phyloP scores from a whole-genome alignment of 75 land plant genomes.

The Larix kaempferi region DNA sequence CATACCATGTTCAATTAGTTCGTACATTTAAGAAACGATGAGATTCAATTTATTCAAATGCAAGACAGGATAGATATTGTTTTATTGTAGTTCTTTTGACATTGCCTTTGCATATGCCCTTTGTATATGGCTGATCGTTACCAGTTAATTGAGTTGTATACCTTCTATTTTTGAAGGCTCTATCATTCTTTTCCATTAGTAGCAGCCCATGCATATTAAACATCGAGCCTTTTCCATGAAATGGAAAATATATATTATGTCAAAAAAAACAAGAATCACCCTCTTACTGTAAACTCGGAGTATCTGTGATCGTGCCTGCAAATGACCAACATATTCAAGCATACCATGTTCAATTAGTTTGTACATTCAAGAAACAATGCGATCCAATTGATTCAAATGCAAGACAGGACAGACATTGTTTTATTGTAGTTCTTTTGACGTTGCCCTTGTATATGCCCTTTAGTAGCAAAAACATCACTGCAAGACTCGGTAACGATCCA shows the following conservation, averaged over 20 bases:
- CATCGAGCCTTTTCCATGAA: conserved; percentile 5
- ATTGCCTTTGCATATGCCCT: too few species aligned
- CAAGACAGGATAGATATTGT: not conserved
- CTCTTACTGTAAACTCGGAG: not conserved
- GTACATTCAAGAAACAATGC: not conserved
- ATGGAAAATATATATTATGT: not conserved
- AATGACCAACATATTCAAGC: not conserved
- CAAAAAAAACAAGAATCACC: not conserved
- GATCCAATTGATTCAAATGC: not conserved
- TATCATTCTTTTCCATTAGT: not conserved
- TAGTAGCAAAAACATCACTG: too few species aligned
- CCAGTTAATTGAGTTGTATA: conserved; percentile 1
- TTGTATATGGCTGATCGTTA: not conserved
- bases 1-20: not conserved
- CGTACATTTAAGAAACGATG: not conserved
- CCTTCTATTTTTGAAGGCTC: not conserved
- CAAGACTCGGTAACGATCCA: too few species aligned
- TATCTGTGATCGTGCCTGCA: not conserved
- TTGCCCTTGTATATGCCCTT: too few species aligned
- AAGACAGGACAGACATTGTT: not conserved
- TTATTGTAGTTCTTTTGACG: too few species aligned
- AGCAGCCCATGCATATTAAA: not conserved
- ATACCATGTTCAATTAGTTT: not conserved
- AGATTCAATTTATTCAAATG: not conserved
- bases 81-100: too few species aligned